Evolutionary conservation across 345 rosid genomes (phyloP).

Genomic region (Brassica incana): DNA sequence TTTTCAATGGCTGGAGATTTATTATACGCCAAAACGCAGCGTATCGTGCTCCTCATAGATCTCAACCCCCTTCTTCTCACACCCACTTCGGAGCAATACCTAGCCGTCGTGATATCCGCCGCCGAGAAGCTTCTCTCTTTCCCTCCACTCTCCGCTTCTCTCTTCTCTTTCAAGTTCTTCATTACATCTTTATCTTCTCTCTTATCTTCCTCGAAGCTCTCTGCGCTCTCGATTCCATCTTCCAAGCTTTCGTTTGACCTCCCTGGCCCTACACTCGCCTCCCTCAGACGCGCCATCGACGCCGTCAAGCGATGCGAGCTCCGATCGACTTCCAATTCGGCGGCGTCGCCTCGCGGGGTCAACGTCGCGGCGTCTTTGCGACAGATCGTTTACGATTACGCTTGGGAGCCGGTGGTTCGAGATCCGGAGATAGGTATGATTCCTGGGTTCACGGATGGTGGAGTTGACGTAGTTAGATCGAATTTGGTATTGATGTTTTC

Average conservation of each 20-base stretch:
- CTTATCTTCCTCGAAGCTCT: slow-evolving; percentile 84
- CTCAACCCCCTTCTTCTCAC: slow-evolving; percentile 61
- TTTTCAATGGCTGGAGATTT: slow-evolving; percentile 46
- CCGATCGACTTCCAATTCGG: background rate
- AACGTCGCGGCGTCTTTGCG: slow-evolving; percentile 54
- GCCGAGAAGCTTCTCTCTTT: slow-evolving; percentile 58
- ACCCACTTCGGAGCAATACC: slow-evolving; percentile 41
- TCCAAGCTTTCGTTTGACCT: slow-evolving; percentile 67
- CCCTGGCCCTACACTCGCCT: slow-evolving; percentile 49
- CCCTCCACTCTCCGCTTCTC: slow-evolving; percentile 56
- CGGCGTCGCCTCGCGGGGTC: slow-evolving; percentile 39
- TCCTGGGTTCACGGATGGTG: slow-evolving; percentile 17
- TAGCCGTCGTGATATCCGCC: slow-evolving; percentile 51
- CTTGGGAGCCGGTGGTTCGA: slow-evolving; percentile 62
- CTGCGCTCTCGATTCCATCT: slow-evolving; percentile 47
- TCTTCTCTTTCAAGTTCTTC: slow-evolving; percentile 80
- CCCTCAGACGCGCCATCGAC: slow-evolving; percentile 48
- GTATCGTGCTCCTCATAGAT: slow-evolving; percentile 76
- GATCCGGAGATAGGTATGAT: slow-evolving; percentile 45
- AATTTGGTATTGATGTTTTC: slow-evolving; percentile 81
- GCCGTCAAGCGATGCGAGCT: slow-evolving; percentile 15
- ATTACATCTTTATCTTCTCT: slow-evolving; percentile 87
- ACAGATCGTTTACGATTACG: slow-evolving; percentile 78
- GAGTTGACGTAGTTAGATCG: slow-evolving; percentile 45
- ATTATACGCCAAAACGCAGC: slow-evolving; percentile 63